Base-by-base conservation (phyloP, 202 grass and related monocot species). In the Saccharum hybrid region DNA sequence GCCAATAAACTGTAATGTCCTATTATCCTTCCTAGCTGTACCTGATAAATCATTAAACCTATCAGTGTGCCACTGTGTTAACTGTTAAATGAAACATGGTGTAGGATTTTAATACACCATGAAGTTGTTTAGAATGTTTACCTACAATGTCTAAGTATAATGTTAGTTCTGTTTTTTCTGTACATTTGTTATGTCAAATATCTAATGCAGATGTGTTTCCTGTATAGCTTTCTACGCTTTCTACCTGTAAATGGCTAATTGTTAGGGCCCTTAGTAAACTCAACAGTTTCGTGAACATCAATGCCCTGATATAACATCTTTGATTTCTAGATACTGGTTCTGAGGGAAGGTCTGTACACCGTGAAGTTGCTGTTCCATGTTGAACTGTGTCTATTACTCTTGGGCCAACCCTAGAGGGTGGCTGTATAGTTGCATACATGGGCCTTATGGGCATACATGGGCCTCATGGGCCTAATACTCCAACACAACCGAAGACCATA, bases 331-430 rank as follows among this genome's bases (percentile, higher is more conserved):
- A 87, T 84, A 6, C 19, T 60, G 74, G 33, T 86, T 56, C 75
- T 88, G 92, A 89, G 75, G 87, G 75, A 80, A 88, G 77, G 33
- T 81, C 81, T 69, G 85, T 88, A 63, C 66, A 45, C 61, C 66
- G 2, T 66, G 82, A 92, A 71, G 75, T 83, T 68, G 42, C 63
- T 74, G 72, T 46, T 84, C n/a, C n/a, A n/a, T n/a, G n/a, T n/a
- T n/a, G n/a, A n/a, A n/a, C n/a, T n/a, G n/a, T n/a, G n/a, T n/a
- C n/a, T n/a, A n/a, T n/a, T n/a, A n/a, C n/a, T n/a, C n/a, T n/a
- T n/a, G n/a, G n/a, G n/a, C n/a, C n/a, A n/a, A n/a, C n/a, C n/a
- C n/a, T n/a, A n/a, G n/a, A n/a, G n/a, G n/a, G n/a, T n/a, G n/a
- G n/a, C n/a, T n/a, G n/a, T n/a, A n/a, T n/a, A n/a, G n/a, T n/a